Base-by-base conservation (phyloP, 163 green algal species). In the Prototheca stagnorum region DNA sequence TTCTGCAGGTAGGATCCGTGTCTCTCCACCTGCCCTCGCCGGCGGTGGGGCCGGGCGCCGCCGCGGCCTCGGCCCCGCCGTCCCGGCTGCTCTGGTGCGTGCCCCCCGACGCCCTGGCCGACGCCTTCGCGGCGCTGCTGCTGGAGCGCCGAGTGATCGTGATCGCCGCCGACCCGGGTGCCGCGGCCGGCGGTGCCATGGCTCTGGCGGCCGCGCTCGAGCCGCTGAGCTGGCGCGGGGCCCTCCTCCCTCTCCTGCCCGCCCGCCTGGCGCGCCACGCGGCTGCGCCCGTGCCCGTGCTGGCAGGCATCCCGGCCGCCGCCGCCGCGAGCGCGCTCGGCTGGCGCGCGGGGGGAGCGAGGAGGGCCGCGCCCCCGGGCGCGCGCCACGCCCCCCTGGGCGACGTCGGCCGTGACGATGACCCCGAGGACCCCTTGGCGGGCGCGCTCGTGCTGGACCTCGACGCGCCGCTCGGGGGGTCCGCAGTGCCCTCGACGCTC, bases 161-260 rank as follows among this genome's bases (percentile, higher is more conserved):
- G 35, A 59, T 84, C 36, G 64, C 69, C 0, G 53, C 62, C 20
- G 70, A 67, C 19, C 59, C 57, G 17, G 79, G 85, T 44, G 77
- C 53, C 0, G 62, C 88, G 25, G 75, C 70, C 3, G 63, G 75
- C 1, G 72, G 70, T 3, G 68, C 85, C 35, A 60, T 73, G 45
- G 78, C 76, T 4, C 74, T 77, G 11, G 51, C 66, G 4, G 79
- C 80, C 33, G 47, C 89, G 44, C 62, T 91, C 11, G 82, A 82
- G 47, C 80, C 80, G 1, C 79, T 92, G 60, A 65, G 65, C 45
- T 87, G 75, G 75, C 78, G 86, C 45, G 75, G 85, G 55, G 83
- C 88, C 57, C 87, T 75, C 55, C 67, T 91, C 46, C 81, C 81
- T 17, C 49, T 92, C 25, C 66, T 92, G 42, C 81, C 81, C 15